A percentile compares a stretch with the other conserved stretches of the same genome.
Conservation (phyloP, 345 rosid genomes). For the Eucalyptus albens region DNA sequence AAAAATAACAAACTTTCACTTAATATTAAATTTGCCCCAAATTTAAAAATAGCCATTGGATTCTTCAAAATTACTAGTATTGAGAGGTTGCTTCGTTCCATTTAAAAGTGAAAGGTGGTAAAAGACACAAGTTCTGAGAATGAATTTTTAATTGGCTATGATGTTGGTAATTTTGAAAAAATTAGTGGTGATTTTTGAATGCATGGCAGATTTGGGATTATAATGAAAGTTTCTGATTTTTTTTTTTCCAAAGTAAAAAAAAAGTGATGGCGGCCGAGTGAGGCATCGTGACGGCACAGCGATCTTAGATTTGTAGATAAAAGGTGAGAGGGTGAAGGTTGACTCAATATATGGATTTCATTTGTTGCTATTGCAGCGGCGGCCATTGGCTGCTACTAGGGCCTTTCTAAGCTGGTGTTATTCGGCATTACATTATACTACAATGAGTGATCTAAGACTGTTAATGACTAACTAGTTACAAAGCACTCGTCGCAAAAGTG, state of each 20-base stretch:
- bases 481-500: no score
- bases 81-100: not conserved
- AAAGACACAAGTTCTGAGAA: not conserved
- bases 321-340: not conserved
- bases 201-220: not conserved
- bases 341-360: not conserved
- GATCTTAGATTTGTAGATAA: not conserved
- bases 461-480: no score
- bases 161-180: not conserved
- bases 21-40: not conserved
- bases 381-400: no score
- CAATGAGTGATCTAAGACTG: no score
- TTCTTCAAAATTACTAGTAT: not conserved
- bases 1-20: not conserved
- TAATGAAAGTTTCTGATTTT: not conserved
- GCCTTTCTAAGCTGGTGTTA: no score
- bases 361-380: not conserved
- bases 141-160: not conserved
- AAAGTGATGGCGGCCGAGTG: no score
- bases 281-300: no score
- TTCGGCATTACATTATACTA: no score
- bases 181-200: not conserved
- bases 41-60: not conserved
- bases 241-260: accelerated
- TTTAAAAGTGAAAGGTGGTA: not conserved